Percentiles rank a stretch among this genome's conserved stretches.
Evolutionary conservation across 257 asterid species (phyloP).

Genomic region (Cordia subcordata): DNA sequence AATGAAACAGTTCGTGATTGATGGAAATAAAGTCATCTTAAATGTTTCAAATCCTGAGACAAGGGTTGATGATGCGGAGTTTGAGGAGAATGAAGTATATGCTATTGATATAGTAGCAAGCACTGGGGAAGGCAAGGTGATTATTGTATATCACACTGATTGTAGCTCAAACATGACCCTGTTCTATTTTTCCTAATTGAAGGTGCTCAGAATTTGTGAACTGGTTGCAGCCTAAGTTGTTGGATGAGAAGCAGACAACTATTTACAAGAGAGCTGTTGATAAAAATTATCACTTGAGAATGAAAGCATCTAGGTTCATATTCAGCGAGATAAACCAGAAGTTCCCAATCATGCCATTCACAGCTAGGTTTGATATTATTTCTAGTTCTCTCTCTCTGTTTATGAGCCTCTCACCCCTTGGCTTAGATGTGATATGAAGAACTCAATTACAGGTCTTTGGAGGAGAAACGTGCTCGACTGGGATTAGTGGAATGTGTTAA

Average conservation of each 20-base stretch:
- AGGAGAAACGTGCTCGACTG: constrained; percentile 87
- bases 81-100: constrained; percentile 92
- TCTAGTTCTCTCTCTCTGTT: neutral
- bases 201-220: neutral
- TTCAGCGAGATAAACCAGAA: constrained; percentile 68
- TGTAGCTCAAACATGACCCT: neutral
- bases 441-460: constrained; percentile 63
- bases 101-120: constrained; percentile 65
- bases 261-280: constrained; percentile 72
- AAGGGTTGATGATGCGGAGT: constrained; percentile 90
- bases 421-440: neutral
- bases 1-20: constrained; percentile 90
- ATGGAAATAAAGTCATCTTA: constrained; percentile 88
- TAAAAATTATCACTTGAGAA: constrained; percentile 58
- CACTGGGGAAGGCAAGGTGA: constrained; percentile 80
- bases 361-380: constrained; percentile 48
- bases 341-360: constrained; percentile 82
- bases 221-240: constrained; percentile 62
- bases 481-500: constrained; percentile 90
- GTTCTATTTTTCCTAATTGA: neutral
- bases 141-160: neutral
- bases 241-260: constrained; percentile 74
- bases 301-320: constrained; percentile 74
- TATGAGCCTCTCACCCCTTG: neutral
- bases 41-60: constrained; percentile 70